Percentiles rank a stretch among this genome's conserved stretches.
phyloP scores from a whole-genome alignment of 1,139 yeast genomes.

The Tardiomyces digboiensis region DNA sequence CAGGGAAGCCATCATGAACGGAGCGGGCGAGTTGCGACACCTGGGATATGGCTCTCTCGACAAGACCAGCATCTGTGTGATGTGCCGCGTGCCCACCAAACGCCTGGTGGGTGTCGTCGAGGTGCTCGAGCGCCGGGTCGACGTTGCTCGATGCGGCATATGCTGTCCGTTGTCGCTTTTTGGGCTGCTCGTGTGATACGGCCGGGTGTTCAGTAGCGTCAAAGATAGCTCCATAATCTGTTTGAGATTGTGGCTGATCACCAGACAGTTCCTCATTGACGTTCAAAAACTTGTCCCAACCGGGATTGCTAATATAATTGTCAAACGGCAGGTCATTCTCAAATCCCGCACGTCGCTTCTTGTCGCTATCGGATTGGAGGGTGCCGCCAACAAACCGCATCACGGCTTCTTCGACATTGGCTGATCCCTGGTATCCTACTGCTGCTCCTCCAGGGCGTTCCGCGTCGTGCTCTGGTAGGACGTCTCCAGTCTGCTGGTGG shows the following conservation, averaged over 20 bases:
- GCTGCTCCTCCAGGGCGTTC: background rate
- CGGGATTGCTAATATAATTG: slow-evolving; percentile 7
- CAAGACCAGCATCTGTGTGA: slow-evolving; percentile 10
- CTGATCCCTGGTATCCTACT: background rate
- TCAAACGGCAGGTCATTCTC: background rate
- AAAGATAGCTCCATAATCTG: slow-evolving; percentile 5
- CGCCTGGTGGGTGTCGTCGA: slow-evolving; percentile 7
- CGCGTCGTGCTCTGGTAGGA: background rate
- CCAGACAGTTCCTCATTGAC: slow-evolving; percentile 7
- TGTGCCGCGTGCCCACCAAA: slow-evolving; percentile 11
- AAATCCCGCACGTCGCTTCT: slow-evolving; percentile 14
- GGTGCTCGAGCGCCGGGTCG: slow-evolving; percentile 12
- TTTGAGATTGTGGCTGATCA: background rate
- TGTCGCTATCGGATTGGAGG: slow-evolving; percentile 28
- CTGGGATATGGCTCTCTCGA: slow-evolving; percentile 19
- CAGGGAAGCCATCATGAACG: slow-evolving; percentile 6
- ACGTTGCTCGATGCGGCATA: slow-evolving; percentile 8
- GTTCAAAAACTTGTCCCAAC: slow-evolving; percentile 15
- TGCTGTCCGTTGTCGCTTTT: slow-evolving; percentile 3
- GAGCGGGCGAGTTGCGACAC: slow-evolving; percentile 19
- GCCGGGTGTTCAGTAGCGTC: slow-evolving; percentile 2
- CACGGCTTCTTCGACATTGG: slow-evolving; percentile 61
- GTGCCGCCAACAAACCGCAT: slow-evolving; percentile 61
- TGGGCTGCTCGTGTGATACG: slow-evolving; percentile 1
- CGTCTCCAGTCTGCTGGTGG: background rate